These are phyloP conservation scores for Dimocarpus longan DNA, from an alignment of 345 rosid species.

Conservation along the genomic window DNA sequence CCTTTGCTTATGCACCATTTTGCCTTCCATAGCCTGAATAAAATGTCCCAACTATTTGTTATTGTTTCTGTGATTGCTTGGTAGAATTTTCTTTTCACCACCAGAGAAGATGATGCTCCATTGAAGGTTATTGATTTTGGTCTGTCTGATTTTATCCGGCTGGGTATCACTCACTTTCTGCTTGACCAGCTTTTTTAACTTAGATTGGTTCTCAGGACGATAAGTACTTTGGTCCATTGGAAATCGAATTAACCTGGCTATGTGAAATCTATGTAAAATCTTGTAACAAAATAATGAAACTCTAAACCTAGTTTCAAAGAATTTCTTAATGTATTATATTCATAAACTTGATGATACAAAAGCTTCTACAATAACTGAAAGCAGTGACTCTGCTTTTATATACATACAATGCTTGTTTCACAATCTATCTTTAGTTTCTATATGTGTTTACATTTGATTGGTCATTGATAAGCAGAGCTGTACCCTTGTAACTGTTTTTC, in stretches of 20 bases:
- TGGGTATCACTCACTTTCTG: slow-evolving; percentile 51
- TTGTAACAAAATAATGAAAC: no score
- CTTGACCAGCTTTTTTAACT: neutral
- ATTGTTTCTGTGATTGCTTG: slow-evolving; percentile 21
- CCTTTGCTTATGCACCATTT: neutral
- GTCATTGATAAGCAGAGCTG: no score
- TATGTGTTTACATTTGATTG: no score
- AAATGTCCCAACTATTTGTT: neutral
- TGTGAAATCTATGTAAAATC: no score
- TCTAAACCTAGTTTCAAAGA: no score
- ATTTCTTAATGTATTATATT: no score
- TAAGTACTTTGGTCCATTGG: neutral
- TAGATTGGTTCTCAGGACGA: neutral
- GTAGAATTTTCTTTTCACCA: slow-evolving; percentile 91
- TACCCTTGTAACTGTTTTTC: no score
- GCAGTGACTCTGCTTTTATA: no score
- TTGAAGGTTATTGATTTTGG: slow-evolving; percentile 97
- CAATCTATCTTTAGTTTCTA: no score
- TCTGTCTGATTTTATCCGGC: slow-evolving; percentile 74
- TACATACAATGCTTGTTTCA: no score
- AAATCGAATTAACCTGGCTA: neutral
- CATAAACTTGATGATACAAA: no score
- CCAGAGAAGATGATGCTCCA: slow-evolving; percentile 72
- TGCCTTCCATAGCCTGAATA: neutral
- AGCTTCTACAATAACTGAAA: no score